Percentiles rank a stretch among this genome's conserved stretches.
Evolutionary conservation across 2,329 filamentous ascomycete genomes (phyloP).

Genomic region (Ceratocystis smalleyi): DNA sequence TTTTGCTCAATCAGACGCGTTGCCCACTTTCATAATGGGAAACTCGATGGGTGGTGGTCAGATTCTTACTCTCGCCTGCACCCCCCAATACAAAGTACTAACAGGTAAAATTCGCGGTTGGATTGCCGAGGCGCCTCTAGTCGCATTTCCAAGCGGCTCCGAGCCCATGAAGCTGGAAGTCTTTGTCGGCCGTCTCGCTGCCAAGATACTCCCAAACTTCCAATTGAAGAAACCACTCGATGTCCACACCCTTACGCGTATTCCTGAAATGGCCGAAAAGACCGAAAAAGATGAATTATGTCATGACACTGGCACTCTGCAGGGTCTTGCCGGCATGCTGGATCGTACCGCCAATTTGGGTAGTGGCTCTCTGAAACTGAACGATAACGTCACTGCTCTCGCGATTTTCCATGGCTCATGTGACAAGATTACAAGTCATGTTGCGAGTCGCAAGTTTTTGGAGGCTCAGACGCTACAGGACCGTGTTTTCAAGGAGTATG

Average conservation of each 20-base stretch:
- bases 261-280: constrained; percentile 44
- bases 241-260: constrained; percentile 48
- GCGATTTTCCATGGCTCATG: constrained; percentile 63
- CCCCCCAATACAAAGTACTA: constrained; percentile 37
- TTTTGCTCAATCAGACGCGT: constrained; percentile 36
- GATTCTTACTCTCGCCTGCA: constrained; percentile 45
- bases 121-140: constrained; percentile 62
- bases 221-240: constrained; percentile 54
- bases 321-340: constrained; percentile 61
- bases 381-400: constrained; percentile 43
- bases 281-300: constrained; percentile 53
- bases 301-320: constrained; percentile 75
- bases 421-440: constrained; percentile 54
- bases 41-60: constrained; percentile 85
- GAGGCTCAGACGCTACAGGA: constrained; percentile 45
- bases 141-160: constrained; percentile 52
- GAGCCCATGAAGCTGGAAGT: constrained; percentile 51
- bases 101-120: constrained; percentile 52
- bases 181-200: constrained; percentile 49
- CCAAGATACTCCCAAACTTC: constrained; percentile 48
- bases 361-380: constrained; percentile 36
- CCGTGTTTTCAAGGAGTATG: constrained; percentile 56
- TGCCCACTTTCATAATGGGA: constrained; percentile 70
- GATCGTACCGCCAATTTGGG: constrained; percentile 52
- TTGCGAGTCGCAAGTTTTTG: constrained; percentile 48